Evolutionary conservation across 257 asterid genomes (phyloP), one percentile per base, ranked within the genome.

Genomic region (Scutellaria galericulata): DNA sequence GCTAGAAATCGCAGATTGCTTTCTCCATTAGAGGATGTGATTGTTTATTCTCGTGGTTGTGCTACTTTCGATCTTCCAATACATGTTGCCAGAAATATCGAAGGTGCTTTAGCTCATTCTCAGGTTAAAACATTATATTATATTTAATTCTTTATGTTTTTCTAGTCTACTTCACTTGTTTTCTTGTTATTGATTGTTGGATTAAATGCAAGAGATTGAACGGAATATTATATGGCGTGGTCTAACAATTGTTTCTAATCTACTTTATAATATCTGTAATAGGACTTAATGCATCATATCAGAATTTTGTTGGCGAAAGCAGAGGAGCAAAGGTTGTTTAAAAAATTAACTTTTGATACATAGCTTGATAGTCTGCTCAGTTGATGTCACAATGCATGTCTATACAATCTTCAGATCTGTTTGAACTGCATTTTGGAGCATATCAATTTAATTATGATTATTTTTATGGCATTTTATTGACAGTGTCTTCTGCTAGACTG

Each of bases 271-370:
- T 65, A 55, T 27, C 47, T 68, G 35, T 44, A 72, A 53, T 68
- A 90, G 98, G 97, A 86, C 31, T 59, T 87, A 64, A 90, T 88
- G 97, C 98, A 92, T 83, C 97, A 86, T 69, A 56, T 90, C 12
- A 97, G 98, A 73, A 91, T 92, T 65, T 86, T 87, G 86, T 84
- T 90, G 57, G 92, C 96, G 72, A 87, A 87, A 82, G 91, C 84
- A 83, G 98, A 81, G 98, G 98, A 72, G 98, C 98, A 70, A 88
- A 80, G 86, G 75, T 89, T 68, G 96, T 83, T 67, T 89, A 91
- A 37, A 81, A 81, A 73, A 85, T 92, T 72, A 78, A 18, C 82
- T 0, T 82, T 90, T 45, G 83, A 52, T 72, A 70, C n/a, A n/a
- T n/a, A n/a, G n/a, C n/a, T n/a, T n/a, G n/a, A n/a, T n/a, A n/a